These are phyloP conservation scores for Yarrowia bubula DNA, from an alignment of 805 yeast genomes.

Conservation along the genomic window DNA sequence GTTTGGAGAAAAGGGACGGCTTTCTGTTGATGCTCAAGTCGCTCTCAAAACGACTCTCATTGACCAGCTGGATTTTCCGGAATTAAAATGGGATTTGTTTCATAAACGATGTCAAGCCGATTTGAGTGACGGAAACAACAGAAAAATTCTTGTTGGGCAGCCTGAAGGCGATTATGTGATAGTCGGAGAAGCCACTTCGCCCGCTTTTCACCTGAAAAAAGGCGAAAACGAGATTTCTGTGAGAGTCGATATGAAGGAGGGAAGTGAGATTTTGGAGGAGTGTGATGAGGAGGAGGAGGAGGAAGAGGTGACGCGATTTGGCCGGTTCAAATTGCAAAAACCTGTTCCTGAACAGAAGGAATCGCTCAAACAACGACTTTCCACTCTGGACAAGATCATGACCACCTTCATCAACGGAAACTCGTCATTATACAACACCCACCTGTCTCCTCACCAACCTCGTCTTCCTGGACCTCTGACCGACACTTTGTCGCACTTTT, in stretches of 20 bases:
- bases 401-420: slow-evolving; percentile 12
- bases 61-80: background rate
- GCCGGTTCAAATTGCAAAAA: background rate
- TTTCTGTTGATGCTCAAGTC: slow-evolving; percentile 6
- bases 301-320: background rate
- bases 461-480: slow-evolving; percentile 7
- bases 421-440: slow-evolving; percentile 10
- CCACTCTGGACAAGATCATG: slow-evolving; percentile 15
- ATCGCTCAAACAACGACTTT: background rate
- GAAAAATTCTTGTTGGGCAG: slow-evolving; percentile 6
- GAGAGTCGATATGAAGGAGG: background rate
- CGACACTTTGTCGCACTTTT: background rate
- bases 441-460: slow-evolving; percentile 3
- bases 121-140: background rate
- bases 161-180: slow-evolving; percentile 2
- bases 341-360: background rate
- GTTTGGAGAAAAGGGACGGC: background rate
- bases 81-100: slow-evolving; percentile 1
- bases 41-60: background rate
- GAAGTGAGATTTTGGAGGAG: background rate
- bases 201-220: background rate
- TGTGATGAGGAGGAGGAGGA: background rate
- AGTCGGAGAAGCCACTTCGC: slow-evolving; percentile 3
- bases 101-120: background rate
- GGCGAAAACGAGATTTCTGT: slow-evolving; percentile 10